Evolutionary conservation across 805 yeast genomes (phyloP), one percentile per base, ranked within the genome.

Genomic region (Kodamaea neixiangensis): DNA sequence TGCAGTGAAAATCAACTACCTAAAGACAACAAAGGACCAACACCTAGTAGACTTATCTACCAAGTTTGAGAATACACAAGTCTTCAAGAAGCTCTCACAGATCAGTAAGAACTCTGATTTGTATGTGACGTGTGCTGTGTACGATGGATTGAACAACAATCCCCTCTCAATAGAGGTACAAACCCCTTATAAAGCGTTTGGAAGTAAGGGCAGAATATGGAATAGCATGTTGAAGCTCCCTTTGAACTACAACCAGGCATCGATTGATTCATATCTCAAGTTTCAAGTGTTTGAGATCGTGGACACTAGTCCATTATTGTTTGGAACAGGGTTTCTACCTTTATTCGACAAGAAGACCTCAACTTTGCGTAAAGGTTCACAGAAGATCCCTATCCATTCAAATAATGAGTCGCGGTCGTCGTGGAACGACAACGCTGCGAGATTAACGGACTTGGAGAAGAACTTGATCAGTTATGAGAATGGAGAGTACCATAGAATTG

Each of bases 221-320:
- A 79, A 86, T 57, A 82, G 83, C 53, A 86, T 90, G 87, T 66
- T 89, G 17, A 77, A 79, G 43, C 65, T 94, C 44, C 93, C 97
- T 0, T 78, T 92, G 2, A 75, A 77, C 48, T 82, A 87, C 56
- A 79, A 80, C 48, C 94, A 90, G 60, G 65, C 93, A n/a, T 85
- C 89, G 2, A 63, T 82, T 34, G 78, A 80, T 38, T 68, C 94
- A 3, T 78, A 75, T 54, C 64, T 92, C 14, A 78, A 78, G 48
- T 72, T 94, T 19, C 75, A 79, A 1, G 57, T 91, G 1, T 87
- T 85, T 81, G 96, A 88, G 55, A 85, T 81, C 52, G 79, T 80
- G 25, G 81, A 83, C 7, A 80, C 83, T 0, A 66, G 69, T 3
- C 71, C 77, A 5, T 69, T 66, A 19, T 68, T 80, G 0, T 85